Conservation (phyloP, 805 yeast genomes). For the Hagleromyces aurorensis region DNA sequence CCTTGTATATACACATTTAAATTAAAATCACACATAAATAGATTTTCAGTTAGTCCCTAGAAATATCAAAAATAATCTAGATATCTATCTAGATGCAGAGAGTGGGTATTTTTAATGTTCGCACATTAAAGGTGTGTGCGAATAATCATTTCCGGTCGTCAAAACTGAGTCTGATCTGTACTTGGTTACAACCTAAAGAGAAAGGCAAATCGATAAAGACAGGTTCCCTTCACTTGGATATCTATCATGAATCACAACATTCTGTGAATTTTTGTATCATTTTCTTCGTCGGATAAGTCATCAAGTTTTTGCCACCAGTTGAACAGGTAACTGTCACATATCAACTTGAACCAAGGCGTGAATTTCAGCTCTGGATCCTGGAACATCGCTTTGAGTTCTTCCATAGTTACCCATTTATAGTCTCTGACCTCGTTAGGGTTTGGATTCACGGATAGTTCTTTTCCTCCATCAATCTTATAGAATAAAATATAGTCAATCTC, state of each 20-base stretch:
- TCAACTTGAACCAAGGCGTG: conserved; percentile 97
- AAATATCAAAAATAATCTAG: too few species aligned
- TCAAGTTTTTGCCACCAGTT: conserved; percentile 87
- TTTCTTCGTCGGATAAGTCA: conserved; percentile 42
- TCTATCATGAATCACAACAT: conserved; percentile 28
- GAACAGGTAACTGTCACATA: conserved; percentile 84
- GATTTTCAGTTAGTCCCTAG: too few species aligned
- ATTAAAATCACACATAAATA: too few species aligned
- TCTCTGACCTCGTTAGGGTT: conserved; percentile 85
- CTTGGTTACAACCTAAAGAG: too few species aligned
- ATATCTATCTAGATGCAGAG: too few species aligned
- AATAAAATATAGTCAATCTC: conserved; percentile 93
- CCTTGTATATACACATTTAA: too few species aligned
- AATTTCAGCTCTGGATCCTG: conserved; percentile 55
- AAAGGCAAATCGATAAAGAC: too few species aligned
- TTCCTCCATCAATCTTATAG: conserved; percentile 45
- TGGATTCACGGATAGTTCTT: conserved; percentile 41
- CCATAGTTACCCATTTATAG: conserved; percentile 59
- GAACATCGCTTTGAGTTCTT: conserved; percentile 70
- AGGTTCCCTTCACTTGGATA: too few species aligned
- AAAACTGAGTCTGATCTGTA: too few species aligned
- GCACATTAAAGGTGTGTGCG: too few species aligned
- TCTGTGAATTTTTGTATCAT: conserved; percentile 32
- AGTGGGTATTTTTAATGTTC: too few species aligned
- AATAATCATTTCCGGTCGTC: too few species aligned